Conservation (phyloP, 257 asterid species). For the Nicotiana undulata region DNA sequence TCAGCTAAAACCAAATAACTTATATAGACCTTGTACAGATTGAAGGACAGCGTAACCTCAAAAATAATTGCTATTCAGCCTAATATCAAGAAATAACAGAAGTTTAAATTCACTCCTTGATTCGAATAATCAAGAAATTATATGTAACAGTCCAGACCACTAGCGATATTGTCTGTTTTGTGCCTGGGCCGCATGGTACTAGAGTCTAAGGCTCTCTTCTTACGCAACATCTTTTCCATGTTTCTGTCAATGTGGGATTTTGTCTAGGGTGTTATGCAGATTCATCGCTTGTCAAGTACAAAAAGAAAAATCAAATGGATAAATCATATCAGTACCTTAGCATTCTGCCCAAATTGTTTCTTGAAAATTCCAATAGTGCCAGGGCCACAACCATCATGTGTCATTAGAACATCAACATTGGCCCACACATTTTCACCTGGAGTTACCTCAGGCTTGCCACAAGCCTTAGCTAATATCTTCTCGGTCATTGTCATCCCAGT, state of each 20-base stretch:
- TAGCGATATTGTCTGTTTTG: too few relatives aligned
- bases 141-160: too few relatives aligned
- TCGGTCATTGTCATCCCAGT: slow-evolving; percentile 90
- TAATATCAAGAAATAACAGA: background rate
- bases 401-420: slow-evolving; percentile 83
- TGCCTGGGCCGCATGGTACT: background rate
- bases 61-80: background rate
- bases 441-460: slow-evolving; percentile 56
- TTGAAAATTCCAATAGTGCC: slow-evolving; percentile 75
- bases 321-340: slow-evolving; percentile 47
- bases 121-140: too few relatives aligned
- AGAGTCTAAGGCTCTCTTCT: background rate
- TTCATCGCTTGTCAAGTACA: background rate
- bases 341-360: slow-evolving; percentile 82
- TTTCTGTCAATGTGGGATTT: background rate
- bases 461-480: slow-evolving; percentile 77
- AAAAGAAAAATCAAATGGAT: background rate
- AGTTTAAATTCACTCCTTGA: too few relatives aligned
- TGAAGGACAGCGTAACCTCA: background rate
- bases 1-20: too few relatives aligned
- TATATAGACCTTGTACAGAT: too few relatives aligned
- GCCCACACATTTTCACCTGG: slow-evolving; percentile 98
- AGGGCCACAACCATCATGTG: slow-evolving; percentile 93
- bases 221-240: too few relatives aligned
- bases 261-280: background rate